Conservation (phyloP, 1,284 basidiomycete species). For the Ustilago tritici region DNA sequence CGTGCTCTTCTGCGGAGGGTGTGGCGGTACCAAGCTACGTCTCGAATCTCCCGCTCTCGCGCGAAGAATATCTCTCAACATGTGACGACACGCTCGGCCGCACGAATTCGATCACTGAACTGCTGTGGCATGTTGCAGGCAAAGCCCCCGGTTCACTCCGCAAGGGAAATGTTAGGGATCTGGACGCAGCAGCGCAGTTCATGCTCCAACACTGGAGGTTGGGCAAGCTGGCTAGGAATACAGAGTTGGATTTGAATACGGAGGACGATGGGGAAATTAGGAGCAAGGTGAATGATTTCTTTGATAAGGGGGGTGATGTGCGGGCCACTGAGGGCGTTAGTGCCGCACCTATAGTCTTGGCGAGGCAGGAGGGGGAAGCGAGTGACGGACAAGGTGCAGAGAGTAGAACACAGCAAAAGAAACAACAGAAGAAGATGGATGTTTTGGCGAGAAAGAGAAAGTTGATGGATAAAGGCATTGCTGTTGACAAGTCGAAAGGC, state of each 20-base stretch:
- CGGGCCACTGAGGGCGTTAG: not conserved
- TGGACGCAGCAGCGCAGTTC: constrained; percentile 61
- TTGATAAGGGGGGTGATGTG: constrained; percentile 3
- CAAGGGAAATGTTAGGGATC: constrained; percentile 53
- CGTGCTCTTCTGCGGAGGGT: not conserved
- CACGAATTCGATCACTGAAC: constrained; percentile 55
- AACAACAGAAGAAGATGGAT: constrained; percentile 24
- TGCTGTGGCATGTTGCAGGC: constrained; percentile 53
- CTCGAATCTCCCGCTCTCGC: constrained; percentile 26
- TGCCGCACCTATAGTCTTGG: not conserved
- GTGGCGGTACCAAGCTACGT: constrained; percentile 21
- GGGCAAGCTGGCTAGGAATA: constrained; percentile 50
- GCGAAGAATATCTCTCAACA: constrained; percentile 22
- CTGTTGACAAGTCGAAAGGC: constrained; percentile 9
- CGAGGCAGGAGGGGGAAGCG: not conserved
- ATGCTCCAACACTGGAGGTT: constrained; percentile 62
- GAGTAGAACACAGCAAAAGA: constrained; percentile 38
- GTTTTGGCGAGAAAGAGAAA: constrained; percentile 26
- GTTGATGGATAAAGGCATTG: constrained; percentile 35
- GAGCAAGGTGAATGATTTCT: not conserved
- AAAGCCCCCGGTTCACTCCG: constrained; percentile 61
- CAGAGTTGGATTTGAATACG: constrained; percentile 62
- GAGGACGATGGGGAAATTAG: constrained; percentile 13
- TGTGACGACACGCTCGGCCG: constrained; percentile 21
- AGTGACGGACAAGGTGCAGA: not conserved